Percentiles rank a stretch among this genome's conserved stretches.
These are phyloP conservation scores for Aspergillus campestris DNA, from an alignment of 495 filamentous ascomycete genomes.

Conservation along the genomic window DNA sequence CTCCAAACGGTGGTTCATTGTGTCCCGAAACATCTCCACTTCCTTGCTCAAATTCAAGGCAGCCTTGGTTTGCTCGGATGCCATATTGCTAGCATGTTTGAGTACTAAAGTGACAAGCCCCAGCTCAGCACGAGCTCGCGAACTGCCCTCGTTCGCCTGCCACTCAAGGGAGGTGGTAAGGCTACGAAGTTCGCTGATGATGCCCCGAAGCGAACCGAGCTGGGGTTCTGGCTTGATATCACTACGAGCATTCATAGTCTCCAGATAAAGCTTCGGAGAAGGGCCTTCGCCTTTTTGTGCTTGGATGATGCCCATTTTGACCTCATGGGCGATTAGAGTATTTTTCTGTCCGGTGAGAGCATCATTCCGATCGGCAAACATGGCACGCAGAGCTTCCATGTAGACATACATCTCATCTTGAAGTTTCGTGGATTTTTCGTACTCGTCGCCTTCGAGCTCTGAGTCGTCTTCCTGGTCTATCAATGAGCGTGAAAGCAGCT, in stretches of 20 bases:
- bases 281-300: constrained; percentile 59
- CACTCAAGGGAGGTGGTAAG: constrained; percentile 54
- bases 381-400: constrained; percentile 62
- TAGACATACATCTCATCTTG: constrained; percentile 84
- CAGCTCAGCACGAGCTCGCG: constrained; percentile 57
- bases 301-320: constrained; percentile 44
- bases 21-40: constrained; percentile 62
- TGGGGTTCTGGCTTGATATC: constrained; percentile 47
- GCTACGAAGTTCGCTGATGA: constrained; percentile 60
- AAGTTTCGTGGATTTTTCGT: constrained; percentile 73
- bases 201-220: constrained; percentile 56
- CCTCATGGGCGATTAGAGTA: constrained; percentile 71
- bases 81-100: constrained; percentile 49
- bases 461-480: constrained; percentile 68
- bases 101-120: constrained; percentile 49
- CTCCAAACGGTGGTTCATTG: constrained; percentile 74
- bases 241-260: constrained; percentile 50
- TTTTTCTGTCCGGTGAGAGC: constrained; percentile 67
- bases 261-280: constrained; percentile 57
- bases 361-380: constrained; percentile 71
- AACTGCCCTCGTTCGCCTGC: constrained; percentile 49
- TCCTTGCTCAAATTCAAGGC: constrained; percentile 57
- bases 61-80: constrained; percentile 57
- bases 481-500: constrained; percentile 61
- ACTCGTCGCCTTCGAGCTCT: constrained; percentile 81